Percentiles rank a stretch among this genome's conserved stretches.
phyloP scores from a whole-genome alignment of 23 red algal genomes.

The Gracilaria caudata region DNA sequence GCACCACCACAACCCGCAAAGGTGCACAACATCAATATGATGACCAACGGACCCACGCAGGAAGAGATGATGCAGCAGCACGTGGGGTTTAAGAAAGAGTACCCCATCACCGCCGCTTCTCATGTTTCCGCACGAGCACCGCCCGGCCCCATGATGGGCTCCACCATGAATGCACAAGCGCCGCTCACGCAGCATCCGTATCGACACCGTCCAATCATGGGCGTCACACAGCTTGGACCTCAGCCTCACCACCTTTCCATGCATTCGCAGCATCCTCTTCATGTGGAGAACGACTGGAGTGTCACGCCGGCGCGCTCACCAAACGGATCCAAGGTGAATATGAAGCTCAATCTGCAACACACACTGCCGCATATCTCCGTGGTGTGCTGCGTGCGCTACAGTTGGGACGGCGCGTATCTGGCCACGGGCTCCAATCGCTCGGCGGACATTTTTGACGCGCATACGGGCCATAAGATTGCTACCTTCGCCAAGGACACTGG shows the following conservation, averaged over 20 bases:
- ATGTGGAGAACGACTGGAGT: constrained; percentile 56
- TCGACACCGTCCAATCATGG: constrained; percentile 10
- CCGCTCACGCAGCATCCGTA: neutral
- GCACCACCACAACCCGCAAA: constrained; percentile 15
- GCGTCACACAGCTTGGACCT: constrained; percentile 13
- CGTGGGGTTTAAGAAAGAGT: neutral
- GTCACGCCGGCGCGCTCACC: constrained; percentile 33
- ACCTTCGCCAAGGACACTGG: constrained; percentile 63
- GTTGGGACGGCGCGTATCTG: constrained; percentile 80
- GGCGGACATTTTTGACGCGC: constrained; percentile 85
- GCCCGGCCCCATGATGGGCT: neutral
- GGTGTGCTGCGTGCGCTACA: constrained; percentile 95
- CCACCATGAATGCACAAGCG: neutral
- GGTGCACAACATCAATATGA: constrained; percentile 31
- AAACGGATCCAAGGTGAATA: constrained; percentile 59
- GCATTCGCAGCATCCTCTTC: constrained; percentile 22
- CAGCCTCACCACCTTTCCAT: constrained; percentile 8
- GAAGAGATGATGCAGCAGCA: constrained; percentile 27
- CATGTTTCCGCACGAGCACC: neutral
- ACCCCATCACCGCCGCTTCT: neutral
- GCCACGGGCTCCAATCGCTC: constrained; percentile 85
- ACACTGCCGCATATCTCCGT: constrained; percentile 74
- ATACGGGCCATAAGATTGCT: constrained; percentile 72
- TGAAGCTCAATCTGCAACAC: constrained; percentile 72
- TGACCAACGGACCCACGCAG: constrained; percentile 22